A percentile compares a stretch with the other conserved stretches of the same genome.
Conservation (phyloP, 192 early-diverging fungal genomes). For the Pilaira anomala region DNA sequence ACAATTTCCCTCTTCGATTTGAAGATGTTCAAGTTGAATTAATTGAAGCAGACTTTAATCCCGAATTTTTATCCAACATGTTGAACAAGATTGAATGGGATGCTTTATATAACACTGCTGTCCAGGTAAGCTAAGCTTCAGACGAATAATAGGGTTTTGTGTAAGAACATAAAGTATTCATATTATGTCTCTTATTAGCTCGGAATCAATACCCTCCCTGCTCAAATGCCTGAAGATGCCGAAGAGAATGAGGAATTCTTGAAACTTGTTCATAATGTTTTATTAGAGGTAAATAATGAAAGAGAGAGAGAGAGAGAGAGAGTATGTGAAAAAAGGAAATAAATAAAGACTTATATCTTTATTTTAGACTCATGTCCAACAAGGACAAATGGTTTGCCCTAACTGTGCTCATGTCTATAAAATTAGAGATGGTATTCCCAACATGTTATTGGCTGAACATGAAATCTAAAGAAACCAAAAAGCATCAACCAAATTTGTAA, state of each 20-base stretch:
- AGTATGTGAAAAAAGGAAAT: slow-evolving; percentile 62
- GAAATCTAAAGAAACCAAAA: slow-evolving; percentile 62
- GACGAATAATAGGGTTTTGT: too few species aligned
- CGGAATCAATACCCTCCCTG: slow-evolving; percentile 63
- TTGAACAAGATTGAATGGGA: slow-evolving; percentile 78
- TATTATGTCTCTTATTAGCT: slow-evolving; percentile 45
- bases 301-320: too few species aligned
- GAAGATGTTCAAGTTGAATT: slow-evolving; percentile 80
- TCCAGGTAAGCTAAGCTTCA: slow-evolving; percentile 53
- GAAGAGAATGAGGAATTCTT: slow-evolving; percentile 65
- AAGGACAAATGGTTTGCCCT: slow-evolving; percentile 89
- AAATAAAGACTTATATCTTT: slow-evolving; percentile 13
- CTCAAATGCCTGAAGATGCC: slow-evolving; percentile 57
- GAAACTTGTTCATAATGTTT: slow-evolving; percentile 66
- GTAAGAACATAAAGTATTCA: not conserved
- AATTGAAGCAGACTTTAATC: slow-evolving; percentile 83
- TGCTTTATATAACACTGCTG: slow-evolving; percentile 60
- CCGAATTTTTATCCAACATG: slow-evolving; percentile 81
- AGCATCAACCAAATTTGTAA: not conserved
- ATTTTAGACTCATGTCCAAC: slow-evolving; percentile 72
- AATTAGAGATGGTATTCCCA: slow-evolving; percentile 92
- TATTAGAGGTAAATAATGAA: slow-evolving; percentile 71
- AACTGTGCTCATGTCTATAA: slow-evolving; percentile 88
- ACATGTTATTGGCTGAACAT: slow-evolving; percentile 82
- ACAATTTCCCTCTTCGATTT: slow-evolving; percentile 90